phyloP scores from a whole-genome alignment of 306 rosid genomes.

The Lupinus albus region DNA sequence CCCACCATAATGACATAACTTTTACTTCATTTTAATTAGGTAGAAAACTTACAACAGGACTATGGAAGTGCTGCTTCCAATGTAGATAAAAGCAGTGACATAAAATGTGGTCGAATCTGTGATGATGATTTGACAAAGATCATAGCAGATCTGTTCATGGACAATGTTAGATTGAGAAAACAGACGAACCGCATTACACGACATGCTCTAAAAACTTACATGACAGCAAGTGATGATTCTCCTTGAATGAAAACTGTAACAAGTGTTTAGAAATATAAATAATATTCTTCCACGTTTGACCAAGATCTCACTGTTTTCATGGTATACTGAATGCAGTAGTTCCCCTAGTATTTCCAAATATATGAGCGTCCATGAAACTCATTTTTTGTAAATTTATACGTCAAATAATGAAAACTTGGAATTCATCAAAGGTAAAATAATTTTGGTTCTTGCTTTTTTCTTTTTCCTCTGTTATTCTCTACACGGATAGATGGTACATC shows the following conservation, averaged over 20 bases:
- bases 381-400: constrained; percentile 33
- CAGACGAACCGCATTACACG: constrained; percentile 62
- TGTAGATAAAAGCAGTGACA: constrained; percentile 48
- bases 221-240: constrained; percentile 49
- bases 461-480: background rate
- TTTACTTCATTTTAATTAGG: constrained; percentile 57
- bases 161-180: constrained; percentile 81
- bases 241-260: constrained; percentile 45
- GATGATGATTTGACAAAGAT: constrained; percentile 71
- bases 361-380: constrained; percentile 39
- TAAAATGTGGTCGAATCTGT: constrained; percentile 40
- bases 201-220: constrained; percentile 52
- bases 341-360: constrained; percentile 40
- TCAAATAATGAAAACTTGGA: constrained; percentile 42
- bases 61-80: constrained; percentile 42
- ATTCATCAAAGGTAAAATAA: constrained; percentile 12
- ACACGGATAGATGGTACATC: no score
- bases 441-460: background rate
- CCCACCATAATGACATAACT: constrained; percentile 1
- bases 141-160: constrained; percentile 63
- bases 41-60: constrained; percentile 57
- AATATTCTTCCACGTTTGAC: constrained; percentile 39
- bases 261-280: constrained; percentile 48
- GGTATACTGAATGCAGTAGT: constrained; percentile 39
- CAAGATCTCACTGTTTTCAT: constrained; percentile 38